phyloP scores from a whole-genome alignment of 352 stramenopile genomes.

The Phytophthora vignae region DNA sequence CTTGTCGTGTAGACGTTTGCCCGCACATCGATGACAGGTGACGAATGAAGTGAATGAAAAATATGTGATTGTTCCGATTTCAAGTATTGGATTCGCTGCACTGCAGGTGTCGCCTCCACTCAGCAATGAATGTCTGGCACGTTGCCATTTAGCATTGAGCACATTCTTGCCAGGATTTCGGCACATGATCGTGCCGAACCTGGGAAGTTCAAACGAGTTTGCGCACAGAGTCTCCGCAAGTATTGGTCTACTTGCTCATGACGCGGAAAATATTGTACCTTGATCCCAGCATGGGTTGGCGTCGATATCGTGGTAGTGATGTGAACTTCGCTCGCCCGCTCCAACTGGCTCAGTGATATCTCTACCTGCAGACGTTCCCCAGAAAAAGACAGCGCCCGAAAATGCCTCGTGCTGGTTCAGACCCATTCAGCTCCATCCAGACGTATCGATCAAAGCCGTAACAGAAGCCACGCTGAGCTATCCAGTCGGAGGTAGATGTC shows the following conservation, averaged over 20 bases:
- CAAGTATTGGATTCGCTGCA: background rate
- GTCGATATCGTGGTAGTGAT: background rate
- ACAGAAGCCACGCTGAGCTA: slow-evolving; percentile 30
- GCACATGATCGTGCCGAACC: background rate
- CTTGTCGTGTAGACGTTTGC: no score
- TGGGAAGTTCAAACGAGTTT: background rate
- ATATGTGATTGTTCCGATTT: background rate
- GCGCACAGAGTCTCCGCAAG: background rate
- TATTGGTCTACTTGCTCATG: background rate
- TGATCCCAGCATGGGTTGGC: background rate
- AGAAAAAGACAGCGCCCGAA: background rate
- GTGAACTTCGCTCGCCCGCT: background rate
- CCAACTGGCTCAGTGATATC: background rate
- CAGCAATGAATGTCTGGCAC: background rate
- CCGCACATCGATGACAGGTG: no score
- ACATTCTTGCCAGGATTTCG: background rate
- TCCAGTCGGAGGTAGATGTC: slow-evolving; percentile 53
- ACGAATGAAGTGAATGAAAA: no score
- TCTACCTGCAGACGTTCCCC: background rate
- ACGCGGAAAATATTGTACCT: background rate
- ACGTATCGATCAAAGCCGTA: slow-evolving; percentile 36
- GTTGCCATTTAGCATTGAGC: background rate
- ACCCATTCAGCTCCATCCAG: slow-evolving; percentile 28
- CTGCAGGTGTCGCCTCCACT: background rate
- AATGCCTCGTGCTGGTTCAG: background rate